phyloP scores from a whole-genome alignment of 805 yeast species.

The Candida methanosorbosa region DNA sequence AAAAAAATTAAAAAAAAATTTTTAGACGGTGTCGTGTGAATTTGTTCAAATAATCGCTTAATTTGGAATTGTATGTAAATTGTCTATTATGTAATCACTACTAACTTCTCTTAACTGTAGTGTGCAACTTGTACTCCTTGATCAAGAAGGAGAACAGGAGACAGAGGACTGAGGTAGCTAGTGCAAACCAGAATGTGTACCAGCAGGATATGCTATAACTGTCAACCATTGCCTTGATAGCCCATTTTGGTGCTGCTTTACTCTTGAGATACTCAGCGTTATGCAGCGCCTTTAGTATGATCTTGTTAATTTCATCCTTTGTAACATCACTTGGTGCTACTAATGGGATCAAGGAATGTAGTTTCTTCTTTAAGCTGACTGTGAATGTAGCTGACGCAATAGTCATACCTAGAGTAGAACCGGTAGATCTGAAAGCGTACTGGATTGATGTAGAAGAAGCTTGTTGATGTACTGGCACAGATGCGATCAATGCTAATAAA shows the following conservation, averaged over 20 bases:
- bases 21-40: too few species aligned
- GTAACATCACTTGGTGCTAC: slow-evolving; percentile 28
- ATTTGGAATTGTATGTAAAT: too few species aligned
- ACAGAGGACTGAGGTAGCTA: slow-evolving; percentile 31
- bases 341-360: slow-evolving; percentile 22
- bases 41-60: too few species aligned
- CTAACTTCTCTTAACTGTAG: slow-evolving; percentile 34
- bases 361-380: slow-evolving; percentile 24
- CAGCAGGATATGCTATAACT: slow-evolving; percentile 47
- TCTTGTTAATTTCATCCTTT: slow-evolving; percentile 26
- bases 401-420: slow-evolving; percentile 58
- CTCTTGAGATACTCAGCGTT: slow-evolving; percentile 44
- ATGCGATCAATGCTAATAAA: slow-evolving; percentile 58
- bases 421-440: slow-evolving; percentile 58
- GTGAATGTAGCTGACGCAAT: slow-evolving; percentile 58
- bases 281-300: slow-evolving; percentile 45
- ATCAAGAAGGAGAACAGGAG: slow-evolving; percentile 35
- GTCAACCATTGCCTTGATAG: slow-evolving; percentile 34
- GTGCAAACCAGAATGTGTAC: slow-evolving; percentile 40
- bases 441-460: slow-evolving; percentile 62
- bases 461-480: slow-evolving; percentile 60
- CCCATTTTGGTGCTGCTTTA: slow-evolving; percentile 41
- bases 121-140: slow-evolving; percentile 50
- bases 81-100: background rate
- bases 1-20: too few species aligned